These are phyloP conservation scores for Macrophomina phaseolina DNA, from an alignment of 2,329 filamentous ascomycete species.

Conservation along the genomic window DNA sequence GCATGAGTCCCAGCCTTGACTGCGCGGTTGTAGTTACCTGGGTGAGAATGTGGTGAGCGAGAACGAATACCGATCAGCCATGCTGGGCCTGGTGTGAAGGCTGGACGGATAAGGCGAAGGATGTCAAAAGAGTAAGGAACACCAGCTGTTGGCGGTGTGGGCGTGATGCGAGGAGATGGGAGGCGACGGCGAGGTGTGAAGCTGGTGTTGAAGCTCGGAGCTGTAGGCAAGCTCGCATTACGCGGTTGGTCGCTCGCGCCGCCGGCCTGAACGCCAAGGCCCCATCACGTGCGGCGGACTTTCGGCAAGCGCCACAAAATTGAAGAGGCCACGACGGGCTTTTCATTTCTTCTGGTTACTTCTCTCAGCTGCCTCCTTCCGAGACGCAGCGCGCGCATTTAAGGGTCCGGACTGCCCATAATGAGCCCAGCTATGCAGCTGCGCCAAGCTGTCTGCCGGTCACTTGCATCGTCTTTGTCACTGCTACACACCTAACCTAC, in stretches of 20 bases:
- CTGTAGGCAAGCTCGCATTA: slow-evolving; percentile 40
- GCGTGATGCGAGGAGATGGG: slow-evolving; percentile 22
- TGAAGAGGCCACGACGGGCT: slow-evolving; percentile 26
- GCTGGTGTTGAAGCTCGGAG: slow-evolving; percentile 32
- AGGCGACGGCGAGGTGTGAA: slow-evolving; percentile 30
- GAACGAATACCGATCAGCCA: slow-evolving; percentile 99
- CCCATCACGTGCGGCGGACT: slow-evolving; percentile 17
- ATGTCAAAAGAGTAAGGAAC: slow-evolving; percentile 9
- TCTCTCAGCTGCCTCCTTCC: not conserved
- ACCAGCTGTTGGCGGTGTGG: slow-evolving; percentile 13
- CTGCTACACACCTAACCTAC: slow-evolving; percentile 3
- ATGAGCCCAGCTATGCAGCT: slow-evolving; percentile 24
- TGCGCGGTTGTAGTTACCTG: slow-evolving; percentile 68
- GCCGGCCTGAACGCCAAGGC: slow-evolving; percentile 19
- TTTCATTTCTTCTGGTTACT: slow-evolving; percentile 2
- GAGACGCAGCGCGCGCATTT: slow-evolving; percentile 12
- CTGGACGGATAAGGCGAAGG: slow-evolving; percentile 19
- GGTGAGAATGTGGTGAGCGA: slow-evolving; percentile 99
- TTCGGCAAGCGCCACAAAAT: slow-evolving; percentile 25
- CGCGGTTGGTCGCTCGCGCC: slow-evolving; percentile 27
- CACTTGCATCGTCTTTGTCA: slow-evolving; percentile 1
- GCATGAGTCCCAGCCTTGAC: slow-evolving; percentile 42
- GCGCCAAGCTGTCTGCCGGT: slow-evolving; percentile 1
- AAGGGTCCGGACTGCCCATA: slow-evolving; percentile 10
- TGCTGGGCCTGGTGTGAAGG: slow-evolving; percentile 52